Base-by-base conservation (phyloP, 495 filamentous ascomycete species). In the Penicillium pancosmium region DNA sequence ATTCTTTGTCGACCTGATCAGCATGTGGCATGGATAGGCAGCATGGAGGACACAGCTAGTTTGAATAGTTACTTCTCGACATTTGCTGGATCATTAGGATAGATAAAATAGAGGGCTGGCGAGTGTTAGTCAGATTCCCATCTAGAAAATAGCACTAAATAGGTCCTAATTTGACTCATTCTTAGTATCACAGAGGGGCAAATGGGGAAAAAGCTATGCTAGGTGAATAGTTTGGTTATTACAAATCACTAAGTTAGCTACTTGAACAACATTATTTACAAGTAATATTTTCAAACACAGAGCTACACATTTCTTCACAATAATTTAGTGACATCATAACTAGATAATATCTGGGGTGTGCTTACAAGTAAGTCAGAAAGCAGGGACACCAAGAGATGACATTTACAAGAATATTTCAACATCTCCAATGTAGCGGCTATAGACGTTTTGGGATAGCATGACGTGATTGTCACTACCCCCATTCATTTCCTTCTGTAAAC, bases 1-100 rank as follows among this genome's bases (percentile, higher is more conserved):
- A 52, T 69, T n/a, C 57, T 74, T 4, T 66, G 64, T 55, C 63
- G 71, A 18, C 71, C 69, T 9, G 71, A 72, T 52, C 66, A 72
- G 38, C 65, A 72, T 56, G 59, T 71, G 12, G 64, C 61, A 12
- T 69, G 60, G 62, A 52, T 69, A 11, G 64, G 68, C 21, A 41
- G 11, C 3, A 18, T 68, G 47, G 63, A 63, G 2, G 58, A 73
- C 15, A 53, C 55, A 11, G 31, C 50, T 15, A 41, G 18, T 15
- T 19, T 68, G 11, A 58, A 66, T 40, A 36, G 13, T 21, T 61
- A 47, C 35, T 61, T 66, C 33, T 60, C 64, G 38, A 21, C 1
- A n/a, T 41, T 15, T 4, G 15, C 15, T 41, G 15, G 38, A 9
- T 13, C 38, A 41, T 13, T 12, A 12, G 38, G 38, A n/a, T 41